Conservation (phyloP, 805 yeast species). For the Yarrowia sp. region DNA sequence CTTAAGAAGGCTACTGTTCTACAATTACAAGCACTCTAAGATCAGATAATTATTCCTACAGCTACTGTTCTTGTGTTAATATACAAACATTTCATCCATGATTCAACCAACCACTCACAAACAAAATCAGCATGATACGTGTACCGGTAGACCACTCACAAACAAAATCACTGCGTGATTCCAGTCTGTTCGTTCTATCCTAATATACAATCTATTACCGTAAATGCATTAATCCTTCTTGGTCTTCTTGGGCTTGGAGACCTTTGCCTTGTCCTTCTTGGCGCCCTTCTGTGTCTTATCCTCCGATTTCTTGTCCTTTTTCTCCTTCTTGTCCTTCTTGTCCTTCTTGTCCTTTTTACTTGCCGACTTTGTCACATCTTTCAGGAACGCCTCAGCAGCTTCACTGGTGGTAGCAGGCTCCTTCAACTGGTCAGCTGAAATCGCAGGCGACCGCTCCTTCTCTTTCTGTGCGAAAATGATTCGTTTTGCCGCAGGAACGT, state of each 20-base stretch:
- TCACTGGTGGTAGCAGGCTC: constrained; percentile 23
- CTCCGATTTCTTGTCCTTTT: constrained; percentile 22
- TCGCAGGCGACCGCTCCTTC: neutral
- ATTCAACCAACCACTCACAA: too few relatives aligned
- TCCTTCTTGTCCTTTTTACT: constrained; percentile 14
- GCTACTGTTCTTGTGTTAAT: too few relatives aligned
- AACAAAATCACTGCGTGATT: too few relatives aligned
- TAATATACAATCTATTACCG: neutral
- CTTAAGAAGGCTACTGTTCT: too few relatives aligned
- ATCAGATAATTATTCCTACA: too few relatives aligned
- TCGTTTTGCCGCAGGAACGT: constrained; percentile 24
- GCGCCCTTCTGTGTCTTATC: constrained; percentile 1
- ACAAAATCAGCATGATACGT: too few relatives aligned
- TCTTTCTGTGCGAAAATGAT: constrained; percentile 32
- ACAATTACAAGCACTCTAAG: too few relatives aligned
- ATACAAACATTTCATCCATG: too few relatives aligned
- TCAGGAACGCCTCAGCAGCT: constrained; percentile 28
- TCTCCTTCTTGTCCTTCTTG: constrained; percentile 31
- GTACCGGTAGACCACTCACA: too few relatives aligned
- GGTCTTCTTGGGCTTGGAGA: constrained; percentile 10
- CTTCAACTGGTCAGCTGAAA: constrained; percentile 9
- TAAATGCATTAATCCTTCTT: constrained; percentile 11
- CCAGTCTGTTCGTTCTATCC: too few relatives aligned
- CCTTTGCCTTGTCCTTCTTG: constrained; percentile 19
- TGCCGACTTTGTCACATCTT: constrained; percentile 24